Conservation (phyloP, 306 rosid genomes). For the Gleditsia sinensis region DNA sequence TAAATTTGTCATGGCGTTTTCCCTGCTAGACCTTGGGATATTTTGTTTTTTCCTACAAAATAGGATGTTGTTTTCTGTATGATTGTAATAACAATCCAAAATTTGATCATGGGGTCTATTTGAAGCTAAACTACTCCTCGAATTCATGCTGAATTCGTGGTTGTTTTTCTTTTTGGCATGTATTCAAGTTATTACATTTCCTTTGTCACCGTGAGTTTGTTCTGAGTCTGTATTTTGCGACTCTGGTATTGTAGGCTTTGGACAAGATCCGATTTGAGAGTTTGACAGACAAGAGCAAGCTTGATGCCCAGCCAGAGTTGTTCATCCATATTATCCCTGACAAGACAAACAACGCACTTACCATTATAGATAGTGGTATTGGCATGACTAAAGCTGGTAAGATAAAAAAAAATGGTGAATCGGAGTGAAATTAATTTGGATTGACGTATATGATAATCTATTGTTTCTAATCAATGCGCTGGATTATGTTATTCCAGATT, state of each 20-base stretch:
- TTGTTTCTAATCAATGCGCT: background rate
- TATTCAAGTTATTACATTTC: background rate
- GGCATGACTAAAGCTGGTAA: conserved; percentile 98
- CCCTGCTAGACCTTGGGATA: no score
- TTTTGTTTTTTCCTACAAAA: no score
- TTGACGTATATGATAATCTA: background rate
- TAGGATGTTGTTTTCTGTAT: background rate
- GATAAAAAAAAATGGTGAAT: background rate
- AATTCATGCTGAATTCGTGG: background rate
- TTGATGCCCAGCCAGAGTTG: conserved; percentile 81
- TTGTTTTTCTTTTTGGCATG: no score
- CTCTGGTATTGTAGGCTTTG: conserved; percentile 52
- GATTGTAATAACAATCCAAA: background rate
- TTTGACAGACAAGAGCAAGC: conserved; percentile 93
- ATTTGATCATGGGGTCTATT: background rate
- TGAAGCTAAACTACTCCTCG: no score
- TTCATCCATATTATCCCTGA: conserved; percentile 87
- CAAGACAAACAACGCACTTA: conserved; percentile 66
- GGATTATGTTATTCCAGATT: conserved; percentile 47
- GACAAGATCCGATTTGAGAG: conserved; percentile 90
- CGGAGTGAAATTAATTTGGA: background rate
- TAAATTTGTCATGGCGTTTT: background rate
- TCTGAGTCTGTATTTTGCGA: background rate
- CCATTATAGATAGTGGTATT: conserved; percentile 87
- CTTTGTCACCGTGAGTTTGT: background rate